Evolutionary conservation across 176 grass and related monocot genomes (phyloP).

Genomic region (Carex scoparia): DNA sequence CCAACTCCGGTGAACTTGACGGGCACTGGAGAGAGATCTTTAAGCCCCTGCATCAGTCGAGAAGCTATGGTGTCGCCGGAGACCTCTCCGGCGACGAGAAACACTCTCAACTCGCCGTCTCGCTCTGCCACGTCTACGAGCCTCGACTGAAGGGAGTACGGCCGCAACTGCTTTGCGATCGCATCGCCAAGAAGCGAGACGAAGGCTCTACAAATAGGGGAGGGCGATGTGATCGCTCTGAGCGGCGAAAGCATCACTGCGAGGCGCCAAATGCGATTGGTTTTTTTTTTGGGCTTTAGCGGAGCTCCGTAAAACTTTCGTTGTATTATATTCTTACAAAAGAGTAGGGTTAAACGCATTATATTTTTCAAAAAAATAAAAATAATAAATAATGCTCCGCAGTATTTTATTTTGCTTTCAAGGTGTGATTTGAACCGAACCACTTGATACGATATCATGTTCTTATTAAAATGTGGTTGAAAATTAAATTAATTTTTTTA

Average conservation of each 20-base stretch:
- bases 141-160: constrained; percentile 25
- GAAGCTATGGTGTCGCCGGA: constrained; percentile 85
- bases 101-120: constrained; percentile 83
- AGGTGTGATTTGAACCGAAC: too few relatives aligned
- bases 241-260: background rate
- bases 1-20: constrained; percentile 77
- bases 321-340: too few relatives aligned
- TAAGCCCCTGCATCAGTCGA: constrained; percentile 71
- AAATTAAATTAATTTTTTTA: too few relatives aligned
- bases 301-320: too few relatives aligned
- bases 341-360: too few relatives aligned
- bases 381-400: too few relatives aligned
- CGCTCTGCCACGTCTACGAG: constrained; percentile 52
- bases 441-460: too few relatives aligned
- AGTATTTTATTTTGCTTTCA: too few relatives aligned
- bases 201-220: background rate
- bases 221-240: background rate
- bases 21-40: constrained; percentile 60
- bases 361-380: too few relatives aligned
- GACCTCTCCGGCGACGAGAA: constrained; percentile 92
- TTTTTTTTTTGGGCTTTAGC: background rate
- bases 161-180: background rate
- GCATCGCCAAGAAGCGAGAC: background rate
- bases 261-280: background rate
- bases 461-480: too few relatives aligned